These are phyloP conservation scores for Zygoascus biomembranicola DNA, from an alignment of 805 yeast genomes.

Conservation along the genomic window DNA sequence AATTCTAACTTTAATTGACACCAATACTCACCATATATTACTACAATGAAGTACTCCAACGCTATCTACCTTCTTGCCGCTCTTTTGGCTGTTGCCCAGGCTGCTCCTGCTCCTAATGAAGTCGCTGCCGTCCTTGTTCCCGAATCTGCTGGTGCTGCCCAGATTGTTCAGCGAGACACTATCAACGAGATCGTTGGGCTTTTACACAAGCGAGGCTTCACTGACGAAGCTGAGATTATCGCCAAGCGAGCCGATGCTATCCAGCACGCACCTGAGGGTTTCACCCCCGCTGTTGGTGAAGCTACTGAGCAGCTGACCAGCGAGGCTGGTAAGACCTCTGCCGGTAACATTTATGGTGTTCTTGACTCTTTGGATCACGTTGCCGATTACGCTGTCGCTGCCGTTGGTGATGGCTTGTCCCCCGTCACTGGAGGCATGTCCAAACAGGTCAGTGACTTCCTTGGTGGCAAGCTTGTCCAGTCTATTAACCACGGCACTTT, in stretches of 20 bases:
- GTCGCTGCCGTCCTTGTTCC: neutral
- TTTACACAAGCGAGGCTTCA: neutral
- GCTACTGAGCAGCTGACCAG: neutral
- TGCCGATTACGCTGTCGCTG: slow-evolving; percentile 7
- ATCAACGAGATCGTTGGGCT: neutral
- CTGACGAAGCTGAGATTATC: neutral
- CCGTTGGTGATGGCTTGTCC: slow-evolving; percentile 6
- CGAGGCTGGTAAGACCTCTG: slow-evolving; percentile 7
- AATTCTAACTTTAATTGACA: no score
- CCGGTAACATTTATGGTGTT: slow-evolving; percentile 7
- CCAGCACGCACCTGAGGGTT: slow-evolving; percentile 10
- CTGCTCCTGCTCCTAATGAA: neutral
- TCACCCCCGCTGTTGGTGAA: slow-evolving; percentile 3
- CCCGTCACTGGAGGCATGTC: slow-evolving; percentile 9
- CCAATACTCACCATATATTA: neutral
- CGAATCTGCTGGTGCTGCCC: neutral
- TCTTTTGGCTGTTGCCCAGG: neutral
- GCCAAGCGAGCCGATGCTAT: neutral
- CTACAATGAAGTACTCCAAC: neutral
- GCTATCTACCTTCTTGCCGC: neutral
- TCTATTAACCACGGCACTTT: slow-evolving; percentile 12
- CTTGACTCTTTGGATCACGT: slow-evolving; percentile 8
- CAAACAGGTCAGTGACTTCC: slow-evolving; percentile 6
- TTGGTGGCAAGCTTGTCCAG: slow-evolving; percentile 10
- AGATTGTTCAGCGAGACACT: neutral